Evolutionary conservation across 2,329 filamentous ascomycete species (phyloP), one percentile per base, ranked within the genome.

Genomic region (Didymella segeticola): DNA sequence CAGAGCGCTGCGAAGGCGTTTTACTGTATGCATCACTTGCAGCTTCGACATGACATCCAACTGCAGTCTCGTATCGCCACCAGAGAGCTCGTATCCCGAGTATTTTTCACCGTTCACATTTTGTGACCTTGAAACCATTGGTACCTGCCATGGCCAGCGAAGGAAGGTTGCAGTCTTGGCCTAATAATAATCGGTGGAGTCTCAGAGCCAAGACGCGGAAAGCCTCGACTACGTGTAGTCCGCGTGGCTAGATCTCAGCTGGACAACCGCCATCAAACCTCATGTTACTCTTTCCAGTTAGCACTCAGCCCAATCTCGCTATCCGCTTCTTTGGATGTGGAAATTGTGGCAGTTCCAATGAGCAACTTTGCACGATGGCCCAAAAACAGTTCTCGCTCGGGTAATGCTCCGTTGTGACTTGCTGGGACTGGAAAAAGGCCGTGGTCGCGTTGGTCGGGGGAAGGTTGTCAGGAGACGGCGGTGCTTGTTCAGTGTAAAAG

Each of bases 161-260:
- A 41, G 22, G 27, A 48, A 45, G 27, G 31, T 23, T 36, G 5
- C 34, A 36, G 39, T 30, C 51, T 46, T 49, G 34, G 22, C 7
- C 17, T 34, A 30, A 41, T 41, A 3, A 36, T 36, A 49, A 36
- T 14, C 33, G 34, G 39, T 30, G 39, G 33, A 36, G 39, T 25
- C 17, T 29, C n/a, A 41, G n/a, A 36, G 45, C 46, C 45, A 45
- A 48, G 45, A 41, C 34, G 23, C 15, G 29, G 36, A 45, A 48
- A 45, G 39, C 41, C 27, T 49, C 19, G 41, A 54, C 46, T 49
- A 49, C 27, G 23, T 43, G 34, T 14, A 23, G 23, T 27, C 42
- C 43, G 37, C 30, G 43, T 47, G 43, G 43, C 51, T 49, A 54
- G 45, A 41, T 25, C 25, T 36, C 46, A 51, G 53, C 53, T 56